Percentiles rank a stretch among this genome's conserved stretches.
phyloP scores from a whole-genome alignment of 768 basidiomycete species.

The Russula vinacea region DNA sequence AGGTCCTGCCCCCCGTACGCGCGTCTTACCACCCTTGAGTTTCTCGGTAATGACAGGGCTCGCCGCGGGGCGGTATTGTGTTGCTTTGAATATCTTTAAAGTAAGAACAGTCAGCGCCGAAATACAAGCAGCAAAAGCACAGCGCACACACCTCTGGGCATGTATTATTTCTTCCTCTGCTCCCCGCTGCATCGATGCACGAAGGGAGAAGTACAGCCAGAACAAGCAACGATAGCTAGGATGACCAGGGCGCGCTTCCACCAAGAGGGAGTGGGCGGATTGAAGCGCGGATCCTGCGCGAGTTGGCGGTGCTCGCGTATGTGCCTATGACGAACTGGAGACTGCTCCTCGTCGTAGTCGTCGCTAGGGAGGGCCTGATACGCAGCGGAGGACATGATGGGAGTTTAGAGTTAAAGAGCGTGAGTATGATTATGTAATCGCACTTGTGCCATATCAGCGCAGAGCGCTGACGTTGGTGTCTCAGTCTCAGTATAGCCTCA shows the following conservation, averaged over 20 bases:
- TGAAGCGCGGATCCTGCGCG: slow-evolving; percentile 45
- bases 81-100: slow-evolving; percentile 72
- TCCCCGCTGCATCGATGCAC: slow-evolving; percentile 19
- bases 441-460: background rate
- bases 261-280: slow-evolving; percentile 47
- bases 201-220: slow-evolving; percentile 40
- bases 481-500: no score
- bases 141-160: slow-evolving; percentile 54
- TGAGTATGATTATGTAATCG: slow-evolving; percentile 17
- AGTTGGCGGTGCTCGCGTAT: slow-evolving; percentile 20
- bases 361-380: slow-evolving; percentile 28
- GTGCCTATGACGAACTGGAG: slow-evolving; percentile 5
- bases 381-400: slow-evolving; percentile 27
- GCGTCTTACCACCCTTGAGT: slow-evolving; percentile 64
- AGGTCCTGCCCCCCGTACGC: slow-evolving; percentile 66
- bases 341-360: slow-evolving; percentile 12
- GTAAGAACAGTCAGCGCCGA: slow-evolving; percentile 7
- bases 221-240: slow-evolving; percentile 42
- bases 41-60: slow-evolving; percentile 79
- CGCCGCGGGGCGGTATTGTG: slow-evolving; percentile 81
- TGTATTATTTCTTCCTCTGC: slow-evolving; percentile 50
- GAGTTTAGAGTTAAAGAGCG: background rate
- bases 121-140: background rate
- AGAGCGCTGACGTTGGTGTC: no score
- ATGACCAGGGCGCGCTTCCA: slow-evolving; percentile 52